Base-by-base conservation (phyloP, 805 yeast genomes). In the Kodamaea sagamina region DNA sequence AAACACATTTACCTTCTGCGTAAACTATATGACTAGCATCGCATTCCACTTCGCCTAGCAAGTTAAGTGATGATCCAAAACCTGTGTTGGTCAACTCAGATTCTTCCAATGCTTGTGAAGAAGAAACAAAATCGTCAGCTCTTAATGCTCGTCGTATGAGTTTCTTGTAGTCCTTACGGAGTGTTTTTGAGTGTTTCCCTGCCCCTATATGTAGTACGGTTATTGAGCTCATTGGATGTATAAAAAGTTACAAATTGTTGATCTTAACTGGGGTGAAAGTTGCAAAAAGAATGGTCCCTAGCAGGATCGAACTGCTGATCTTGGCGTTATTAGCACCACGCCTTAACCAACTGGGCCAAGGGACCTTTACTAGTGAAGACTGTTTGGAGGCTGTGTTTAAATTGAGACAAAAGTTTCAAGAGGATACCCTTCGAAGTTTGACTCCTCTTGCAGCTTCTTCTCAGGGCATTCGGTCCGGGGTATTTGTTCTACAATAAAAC, bases 341-440 rank as follows among this genome's bases (percentile, higher is more conserved):
- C 75, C 75, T 65, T 70, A 68, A 71, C 75, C 74, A 70, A 70
- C 75, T 70, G 70, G 75, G 75, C 75, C 74, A 69, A 70, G 75
- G 74, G 75, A 68, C 74, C 74, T 24, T 61, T 65, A 12, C 7
- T n/a, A 9, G n/a, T 32, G 16, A n/a, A n/a, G n/a, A n/a, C n/a
- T n/a, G n/a, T n/a, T n/a, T n/a, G n/a, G n/a, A n/a, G n/a, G n/a
- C n/a, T n/a, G n/a, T n/a, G n/a, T n/a, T n/a, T n/a, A n/a, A n/a
- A n/a, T n/a, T n/a, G n/a, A n/a, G n/a, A n/a, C n/a, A n/a, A n/a
- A n/a, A n/a, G n/a, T n/a, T n/a, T n/a, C n/a, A n/a, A n/a, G n/a
- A n/a, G n/a, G n/a, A n/a, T n/a, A n/a, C n/a, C n/a, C n/a, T n/a
- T n/a, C n/a, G n/a, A n/a, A n/a, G n/a, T n/a, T n/a, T n/a, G n/a